phyloP scores from a whole-genome alignment of 495 filamentous ascomycete genomes.

The Podospora bellae-mahoneyi region DNA sequence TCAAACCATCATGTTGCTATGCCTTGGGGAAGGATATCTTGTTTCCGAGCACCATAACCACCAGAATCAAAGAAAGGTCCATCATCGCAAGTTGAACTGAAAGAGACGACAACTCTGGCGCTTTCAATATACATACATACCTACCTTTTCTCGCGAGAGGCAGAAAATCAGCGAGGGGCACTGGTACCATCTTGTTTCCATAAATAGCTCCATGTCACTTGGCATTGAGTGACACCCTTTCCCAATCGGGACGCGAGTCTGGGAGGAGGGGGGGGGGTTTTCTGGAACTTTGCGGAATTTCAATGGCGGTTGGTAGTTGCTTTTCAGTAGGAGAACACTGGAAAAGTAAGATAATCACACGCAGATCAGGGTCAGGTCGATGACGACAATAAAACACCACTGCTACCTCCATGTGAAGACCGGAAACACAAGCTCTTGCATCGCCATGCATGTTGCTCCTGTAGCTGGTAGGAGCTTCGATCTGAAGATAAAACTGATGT shows the following conservation, averaged over 20 bases:
- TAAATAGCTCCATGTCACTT: constrained; percentile 18
- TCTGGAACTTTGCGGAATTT: too few species aligned
- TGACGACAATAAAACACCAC: too few species aligned
- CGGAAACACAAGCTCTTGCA: too few species aligned
- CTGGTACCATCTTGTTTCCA: constrained; percentile 12
- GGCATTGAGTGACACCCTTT: constrained; percentile 10
- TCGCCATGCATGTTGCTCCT: too few species aligned
- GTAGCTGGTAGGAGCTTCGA: too few species aligned
- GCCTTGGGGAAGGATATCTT: neutral
- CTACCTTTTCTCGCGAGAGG: neutral
- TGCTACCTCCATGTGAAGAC: too few species aligned
- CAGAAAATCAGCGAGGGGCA: constrained; percentile 7
- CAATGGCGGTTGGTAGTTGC: too few species aligned
- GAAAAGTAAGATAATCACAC: too few species aligned
- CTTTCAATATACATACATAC: neutral
- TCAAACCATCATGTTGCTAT: neutral
- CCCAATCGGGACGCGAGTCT: neutral
- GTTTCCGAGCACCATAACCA: neutral
- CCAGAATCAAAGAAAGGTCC: neutral
- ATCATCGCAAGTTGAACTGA: neutral
- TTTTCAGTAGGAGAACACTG: too few species aligned
- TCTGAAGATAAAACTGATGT: too few species aligned
- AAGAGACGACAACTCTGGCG: neutral
- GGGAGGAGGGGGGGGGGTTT: neutral
- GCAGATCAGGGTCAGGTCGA: too few species aligned